Evolutionary conservation across 768 basidiomycete species (phyloP).

Genomic region (Hericium erinaceus): DNA sequence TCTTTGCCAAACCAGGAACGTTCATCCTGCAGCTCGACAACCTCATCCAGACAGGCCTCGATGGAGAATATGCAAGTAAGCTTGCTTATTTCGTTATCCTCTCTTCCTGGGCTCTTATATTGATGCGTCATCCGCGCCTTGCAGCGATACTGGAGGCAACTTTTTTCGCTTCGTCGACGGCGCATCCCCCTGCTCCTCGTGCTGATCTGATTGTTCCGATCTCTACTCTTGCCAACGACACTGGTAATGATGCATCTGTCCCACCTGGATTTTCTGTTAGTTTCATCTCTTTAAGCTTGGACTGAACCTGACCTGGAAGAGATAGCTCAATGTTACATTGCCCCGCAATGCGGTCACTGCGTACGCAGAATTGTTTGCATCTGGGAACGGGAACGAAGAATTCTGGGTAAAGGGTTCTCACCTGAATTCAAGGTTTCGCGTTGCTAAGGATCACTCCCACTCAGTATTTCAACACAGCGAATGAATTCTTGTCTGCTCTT

Average conservation of each 20-base stretch:
- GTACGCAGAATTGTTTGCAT: conserved; percentile 66
- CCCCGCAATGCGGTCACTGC: conserved; percentile 60
- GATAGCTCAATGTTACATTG: conserved; percentile 55
- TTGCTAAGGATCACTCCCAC: not conserved
- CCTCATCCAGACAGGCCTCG: conserved; percentile 42
- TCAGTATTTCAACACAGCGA: conserved; percentile 62
- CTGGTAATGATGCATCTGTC: conserved; percentile 66
- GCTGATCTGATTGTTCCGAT: conserved; percentile 64
- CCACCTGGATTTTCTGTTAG: conserved; percentile 64
- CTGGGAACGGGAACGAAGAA: conserved; percentile 56
- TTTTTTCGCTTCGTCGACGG: conserved; percentile 51
- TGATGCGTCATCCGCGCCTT: not conserved
- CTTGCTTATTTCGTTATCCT: not conserved
- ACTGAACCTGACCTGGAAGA: not conserved
- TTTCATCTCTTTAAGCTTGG: not conserved
- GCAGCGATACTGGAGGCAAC: conserved; percentile 62
- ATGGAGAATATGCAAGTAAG: conserved; percentile 64
- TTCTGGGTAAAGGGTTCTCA: conserved; percentile 53
- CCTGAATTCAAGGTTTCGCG: not conserved
- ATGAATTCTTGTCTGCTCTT: conserved; percentile 46
- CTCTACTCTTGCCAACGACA: conserved; percentile 51
- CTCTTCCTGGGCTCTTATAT: not conserved
- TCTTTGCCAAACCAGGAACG: conserved; percentile 58
- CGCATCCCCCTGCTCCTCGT: conserved; percentile 47
- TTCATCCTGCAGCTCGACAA: conserved; percentile 74